Conservation (phyloP, 2,329 filamentous ascomycete species). For the Cladosporium halotolerans region DNA sequence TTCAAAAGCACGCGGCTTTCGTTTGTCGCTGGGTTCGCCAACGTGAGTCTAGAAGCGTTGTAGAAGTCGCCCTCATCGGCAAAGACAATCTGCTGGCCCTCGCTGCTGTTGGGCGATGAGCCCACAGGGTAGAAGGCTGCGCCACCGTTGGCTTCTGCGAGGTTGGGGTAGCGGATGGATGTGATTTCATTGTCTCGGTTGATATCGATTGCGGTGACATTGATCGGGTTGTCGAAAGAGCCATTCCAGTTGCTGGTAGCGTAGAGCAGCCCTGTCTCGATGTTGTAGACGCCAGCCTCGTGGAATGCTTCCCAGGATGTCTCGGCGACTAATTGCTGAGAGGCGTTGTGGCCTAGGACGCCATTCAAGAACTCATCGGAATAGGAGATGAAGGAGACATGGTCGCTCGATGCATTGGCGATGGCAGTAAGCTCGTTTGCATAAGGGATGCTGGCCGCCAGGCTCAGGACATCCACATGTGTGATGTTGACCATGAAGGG, state of each 20-base stretch:
- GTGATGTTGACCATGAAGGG: constrained; percentile 30
- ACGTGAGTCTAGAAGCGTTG: constrained; percentile 21
- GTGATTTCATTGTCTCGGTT: constrained; percentile 23
- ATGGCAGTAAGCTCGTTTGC: constrained; percentile 24
- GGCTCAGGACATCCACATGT: constrained; percentile 25
- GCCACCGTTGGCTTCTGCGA: constrained; percentile 28
- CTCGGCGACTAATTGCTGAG: constrained; percentile 23
- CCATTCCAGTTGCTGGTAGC: constrained; percentile 37
- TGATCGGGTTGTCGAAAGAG: constrained; percentile 28
- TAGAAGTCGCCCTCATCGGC: constrained; percentile 28
- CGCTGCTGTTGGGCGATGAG: constrained; percentile 25
- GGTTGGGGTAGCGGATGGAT: constrained; percentile 22
- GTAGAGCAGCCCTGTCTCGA: constrained; percentile 35
- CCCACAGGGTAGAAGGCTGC: constrained; percentile 28
- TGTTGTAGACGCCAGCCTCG: constrained; percentile 34
- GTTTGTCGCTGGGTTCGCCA: constrained; percentile 25
- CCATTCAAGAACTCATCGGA: constrained; percentile 25
- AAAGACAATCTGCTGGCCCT: constrained; percentile 29
- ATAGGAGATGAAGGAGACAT: constrained; percentile 26
- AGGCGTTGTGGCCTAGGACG: constrained; percentile 28
- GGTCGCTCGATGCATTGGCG: constrained; percentile 24
- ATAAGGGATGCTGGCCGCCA: constrained; percentile 29
- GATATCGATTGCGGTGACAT: constrained; percentile 30
- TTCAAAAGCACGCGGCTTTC: constrained; percentile 42
- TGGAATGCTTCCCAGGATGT: constrained; percentile 32